Base-by-base conservation (phyloP, 352 stramenopile species). In the Plasmopara halstedii region DNA sequence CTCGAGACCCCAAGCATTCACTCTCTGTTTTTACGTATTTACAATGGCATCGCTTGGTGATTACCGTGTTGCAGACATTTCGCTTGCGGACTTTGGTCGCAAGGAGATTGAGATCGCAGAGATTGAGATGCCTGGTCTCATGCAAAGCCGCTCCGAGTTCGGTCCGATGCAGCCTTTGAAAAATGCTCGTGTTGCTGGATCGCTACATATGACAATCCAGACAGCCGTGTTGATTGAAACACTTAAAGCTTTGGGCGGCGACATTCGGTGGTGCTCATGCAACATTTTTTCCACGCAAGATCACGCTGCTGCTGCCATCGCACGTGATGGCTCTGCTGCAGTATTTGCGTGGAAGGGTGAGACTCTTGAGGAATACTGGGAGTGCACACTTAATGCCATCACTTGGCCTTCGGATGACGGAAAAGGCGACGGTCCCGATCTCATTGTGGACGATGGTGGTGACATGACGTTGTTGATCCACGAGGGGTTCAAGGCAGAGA, bases 241-340 rank as follows among this genome's bases (percentile, higher is more conserved):
- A 13, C 73, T 99, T 20, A 96, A 98, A 69, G 80, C 89, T 20
- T 84, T 98, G 34, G 95, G 96, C 54, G 92, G 82, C 55, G 89
- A 98, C 72, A 95, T 99, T 38, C 88, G 96, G 48, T 99, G 96
- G 96, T 99, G 96, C 82, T 97, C 84, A 45, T 98, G 96, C 85
- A 99, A 99, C 91, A 99, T 99, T 57, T 99, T 98, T 77, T 98
- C 90, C 33, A 99, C 96, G 45, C 95, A 99, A 73, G 95, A 99
- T 73, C 96, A 99, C 79, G 96, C 95, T 38, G 96, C 96, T 31
- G 94, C 96, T 10, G 96, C 96, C 40, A 98, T 99, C 51, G 96
- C 93, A 0, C 90, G 94, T 58, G 93, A 98, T 58, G 81, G 86
- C 58, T 93, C 87, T 50, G 94, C 95, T 46, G 94, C 95, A 26